Conservation (phyloP, 2,329 filamentous ascomycete genomes). For the Diaporthe australafricana region DNA sequence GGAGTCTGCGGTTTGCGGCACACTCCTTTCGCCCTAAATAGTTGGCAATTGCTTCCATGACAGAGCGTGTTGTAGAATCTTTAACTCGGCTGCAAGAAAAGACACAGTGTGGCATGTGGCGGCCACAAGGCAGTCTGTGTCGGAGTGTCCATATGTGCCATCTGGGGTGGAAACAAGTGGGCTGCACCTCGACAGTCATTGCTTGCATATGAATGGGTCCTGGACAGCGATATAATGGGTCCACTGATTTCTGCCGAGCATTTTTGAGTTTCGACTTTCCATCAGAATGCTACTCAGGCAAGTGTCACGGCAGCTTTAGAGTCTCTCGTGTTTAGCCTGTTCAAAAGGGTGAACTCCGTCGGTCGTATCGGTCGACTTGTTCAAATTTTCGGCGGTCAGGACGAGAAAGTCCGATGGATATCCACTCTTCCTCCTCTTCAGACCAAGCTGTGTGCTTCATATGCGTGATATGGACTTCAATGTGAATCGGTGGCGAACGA, state of each 20-base stretch:
- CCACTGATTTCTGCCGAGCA: not conserved
- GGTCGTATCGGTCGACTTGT: not conserved
- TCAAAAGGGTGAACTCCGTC: no score
- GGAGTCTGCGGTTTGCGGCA: not conserved
- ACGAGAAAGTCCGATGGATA: not conserved
- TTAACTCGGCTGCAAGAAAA: not conserved
- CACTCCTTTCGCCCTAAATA: not conserved
- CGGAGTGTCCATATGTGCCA: no score
- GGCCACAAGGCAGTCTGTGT: not conserved
- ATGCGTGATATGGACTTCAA: not conserved
- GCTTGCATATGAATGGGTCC: slow-evolving; percentile 15
- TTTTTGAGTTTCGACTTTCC: not conserved
- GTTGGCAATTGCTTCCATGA: not conserved
- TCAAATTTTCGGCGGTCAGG: not conserved
- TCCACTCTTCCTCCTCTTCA: not conserved
- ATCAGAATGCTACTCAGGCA: not conserved
- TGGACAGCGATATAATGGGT: not conserved
- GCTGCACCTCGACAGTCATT: not conserved
- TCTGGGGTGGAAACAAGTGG: not conserved
- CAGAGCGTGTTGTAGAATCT: not conserved
- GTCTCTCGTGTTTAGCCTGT: not conserved
- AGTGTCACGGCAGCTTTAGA: not conserved
- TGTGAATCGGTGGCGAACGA: not conserved
- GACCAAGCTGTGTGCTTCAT: no score
- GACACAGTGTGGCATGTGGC: no score